Evolutionary conservation across 345 rosid genomes (phyloP).

Genomic region (Lepidium didymum): DNA sequence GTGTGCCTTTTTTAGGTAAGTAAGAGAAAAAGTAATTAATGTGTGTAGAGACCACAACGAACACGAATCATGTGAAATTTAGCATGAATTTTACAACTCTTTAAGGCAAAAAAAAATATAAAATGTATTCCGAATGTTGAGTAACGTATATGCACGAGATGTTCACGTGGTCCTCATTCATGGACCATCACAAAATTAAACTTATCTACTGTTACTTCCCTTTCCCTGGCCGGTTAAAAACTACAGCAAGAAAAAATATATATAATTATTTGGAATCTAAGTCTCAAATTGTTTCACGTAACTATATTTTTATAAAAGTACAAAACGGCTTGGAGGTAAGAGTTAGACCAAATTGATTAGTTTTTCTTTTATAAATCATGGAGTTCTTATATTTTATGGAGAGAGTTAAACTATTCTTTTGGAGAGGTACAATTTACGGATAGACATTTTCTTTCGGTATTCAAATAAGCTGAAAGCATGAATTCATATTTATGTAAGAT

Average conservation of each 20-base stretch:
- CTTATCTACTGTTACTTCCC: neutral
- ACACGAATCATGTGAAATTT: conserved; percentile 13
- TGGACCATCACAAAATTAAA: neutral
- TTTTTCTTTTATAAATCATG: no score
- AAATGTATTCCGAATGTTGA: conserved; percentile 2
- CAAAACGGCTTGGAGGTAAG: neutral
- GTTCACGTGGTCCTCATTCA: conserved; percentile 7
- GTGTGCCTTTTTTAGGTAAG: conserved; percentile 5
- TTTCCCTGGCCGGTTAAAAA: neutral
- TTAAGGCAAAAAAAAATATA: neutral
- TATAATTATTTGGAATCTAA: neutral
- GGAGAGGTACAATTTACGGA: no score
- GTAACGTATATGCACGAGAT: conserved; percentile 27
- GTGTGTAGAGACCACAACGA: conserved; percentile 1
- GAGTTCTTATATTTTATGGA: no score
- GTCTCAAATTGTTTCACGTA: conserved; percentile 13
- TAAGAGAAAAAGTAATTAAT: neutral
- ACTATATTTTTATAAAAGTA: neutral
- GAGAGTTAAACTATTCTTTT: no score
- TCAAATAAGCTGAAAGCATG: no score
- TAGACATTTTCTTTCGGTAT: no score
- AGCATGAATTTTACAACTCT: neutral
- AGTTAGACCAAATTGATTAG: neutral
- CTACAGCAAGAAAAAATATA: no score
- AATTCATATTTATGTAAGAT: no score